Evolutionary conservation across 805 yeast species (phyloP), one percentile per base, ranked within the genome.

Genomic region (Ogataea trehaloabstinens): DNA sequence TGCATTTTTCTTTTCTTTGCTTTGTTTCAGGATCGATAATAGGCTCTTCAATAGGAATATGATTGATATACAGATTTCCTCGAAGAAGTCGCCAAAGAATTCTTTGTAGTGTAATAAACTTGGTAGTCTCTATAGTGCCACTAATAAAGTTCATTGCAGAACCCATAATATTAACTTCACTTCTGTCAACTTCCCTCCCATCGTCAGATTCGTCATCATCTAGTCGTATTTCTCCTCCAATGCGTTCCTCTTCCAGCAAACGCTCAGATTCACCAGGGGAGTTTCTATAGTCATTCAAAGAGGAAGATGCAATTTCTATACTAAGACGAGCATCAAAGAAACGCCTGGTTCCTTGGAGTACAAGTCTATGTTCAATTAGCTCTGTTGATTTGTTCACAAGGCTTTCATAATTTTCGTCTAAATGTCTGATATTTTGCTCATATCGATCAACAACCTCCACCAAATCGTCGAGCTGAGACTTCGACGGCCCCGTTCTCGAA

Each of bases 71-170:
- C 49, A 95, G 68, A 61, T 93, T 93, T 54, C 99, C 99, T 60
- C 99, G 80, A 45, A 91, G 73, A 13, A 88, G 78, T 65, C 99
- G 78, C 95, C 96, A 93, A 35, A 89, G 66, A 34, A 93, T 88
- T 51, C 80, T 84, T 58, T 89, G 93, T 44, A 93, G 67, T 1
- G 83, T 71, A 18, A 75, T 74, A 24, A 86, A 76, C 56, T 82
- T 84, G 10, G 71, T 76, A 46, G 90, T 73, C 37, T 76, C 76
- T 25, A 93, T 81, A 3, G 93, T 87, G 31, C 98, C 99, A 18
- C 89, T 75, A 29, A 85, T 77, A 45, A 82, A 78, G 35, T 55
- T 63, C 69, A 64, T 64, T 1, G 66, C 51, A 5, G 68, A 52
- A 7, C 66, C 64, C 45, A 61, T 43, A 20, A 60, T 55, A 36